Evolutionary conservation across 1,139 yeast genomes (phyloP), one percentile per base, ranked within the genome.

Genomic region (Pichia sp.): DNA sequence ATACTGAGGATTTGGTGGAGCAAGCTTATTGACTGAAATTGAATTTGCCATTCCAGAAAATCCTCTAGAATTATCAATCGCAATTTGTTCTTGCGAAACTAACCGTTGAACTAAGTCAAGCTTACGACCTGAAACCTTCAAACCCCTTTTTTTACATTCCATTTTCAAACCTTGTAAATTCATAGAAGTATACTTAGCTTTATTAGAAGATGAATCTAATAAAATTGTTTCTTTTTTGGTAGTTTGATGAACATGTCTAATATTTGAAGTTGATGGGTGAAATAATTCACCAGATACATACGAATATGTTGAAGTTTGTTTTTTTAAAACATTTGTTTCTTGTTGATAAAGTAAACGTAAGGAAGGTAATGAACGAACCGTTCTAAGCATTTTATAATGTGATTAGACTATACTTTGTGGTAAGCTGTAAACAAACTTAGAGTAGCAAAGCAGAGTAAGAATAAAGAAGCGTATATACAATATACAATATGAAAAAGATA

Each of bases 51-150:
- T 27, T 4, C 38, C 43, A 2, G 54, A 32, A 40, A 31, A 47
- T 3, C 46, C 7, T 43, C 52, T 48, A 7, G 53, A 11, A 29
- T 40, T 51, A 18, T 49, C 45, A 27, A 51, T 27, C 10, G 42
- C 39, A 8, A 54, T 39, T 31, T 43, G 49, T 32, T 60, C 66
- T 38, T 48, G 40, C 30, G 55, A 55, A 9, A 57, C 47, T 35
- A 78, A 62, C 49, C 83, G 70, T 50, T 76, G 77, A 39, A 78
- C 69, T 27, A 79, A 63, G 40, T 79, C 83, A 10, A 73, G 61
- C 58, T 80, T 81, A 46, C 71, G 71, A 10, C 86, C 86, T 31
- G 76, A 66, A 0, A 78, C 73, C 55, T 75, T 77, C 51, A 80
- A 62, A 0, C 83, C 83, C 52, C 81, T 72, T 48, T 67, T 68